phyloP scores from a whole-genome alignment of 495 filamentous ascomycete genomes.

The Parathielavia hyrcaniae region DNA sequence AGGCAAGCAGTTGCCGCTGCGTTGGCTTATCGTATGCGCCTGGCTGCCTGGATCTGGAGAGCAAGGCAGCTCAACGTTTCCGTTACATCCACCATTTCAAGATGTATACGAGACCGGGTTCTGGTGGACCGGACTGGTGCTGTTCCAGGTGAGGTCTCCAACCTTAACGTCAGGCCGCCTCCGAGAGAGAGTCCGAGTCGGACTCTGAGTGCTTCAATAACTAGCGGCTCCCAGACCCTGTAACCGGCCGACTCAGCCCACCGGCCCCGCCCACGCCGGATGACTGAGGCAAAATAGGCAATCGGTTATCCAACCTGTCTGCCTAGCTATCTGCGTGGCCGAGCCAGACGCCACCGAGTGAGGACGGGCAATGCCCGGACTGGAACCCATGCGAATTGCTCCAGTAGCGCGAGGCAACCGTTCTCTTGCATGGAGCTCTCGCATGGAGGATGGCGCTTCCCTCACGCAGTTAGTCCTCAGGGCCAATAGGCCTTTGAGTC shows the following conservation, averaged over 20 bases:
- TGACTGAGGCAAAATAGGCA: not conserved
- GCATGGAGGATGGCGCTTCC: slow-evolving; percentile 6
- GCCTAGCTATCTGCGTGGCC: slow-evolving; percentile 10
- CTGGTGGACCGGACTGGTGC: too few relatives aligned
- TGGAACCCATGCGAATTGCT: too few relatives aligned
- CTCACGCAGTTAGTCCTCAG: not conserved
- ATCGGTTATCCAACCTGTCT: slow-evolving; percentile 3
- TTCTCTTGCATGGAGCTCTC: too few relatives aligned
- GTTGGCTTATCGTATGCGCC: not conserved
- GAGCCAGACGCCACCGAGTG: not conserved
- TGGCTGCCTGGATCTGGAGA: slow-evolving; percentile 9
- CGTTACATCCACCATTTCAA: not conserved
- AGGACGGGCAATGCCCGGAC: not conserved
- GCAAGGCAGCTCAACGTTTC: not conserved
- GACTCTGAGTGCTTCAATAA: too few relatives aligned
- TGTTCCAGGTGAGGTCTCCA: too few relatives aligned
- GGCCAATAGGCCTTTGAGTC: slow-evolving; percentile 20
- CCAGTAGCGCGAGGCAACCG: slow-evolving; percentile 5
- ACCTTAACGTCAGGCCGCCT: too few relatives aligned
- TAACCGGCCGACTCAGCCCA: not conserved
- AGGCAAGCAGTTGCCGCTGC: not conserved
- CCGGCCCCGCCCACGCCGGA: not conserved
- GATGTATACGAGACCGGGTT: not conserved
- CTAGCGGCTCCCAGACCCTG: not conserved
- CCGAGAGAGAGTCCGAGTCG: too few relatives aligned